Evolutionary conservation across 345 rosid species (phyloP).

Genomic region (Turritis glabra): DNA sequence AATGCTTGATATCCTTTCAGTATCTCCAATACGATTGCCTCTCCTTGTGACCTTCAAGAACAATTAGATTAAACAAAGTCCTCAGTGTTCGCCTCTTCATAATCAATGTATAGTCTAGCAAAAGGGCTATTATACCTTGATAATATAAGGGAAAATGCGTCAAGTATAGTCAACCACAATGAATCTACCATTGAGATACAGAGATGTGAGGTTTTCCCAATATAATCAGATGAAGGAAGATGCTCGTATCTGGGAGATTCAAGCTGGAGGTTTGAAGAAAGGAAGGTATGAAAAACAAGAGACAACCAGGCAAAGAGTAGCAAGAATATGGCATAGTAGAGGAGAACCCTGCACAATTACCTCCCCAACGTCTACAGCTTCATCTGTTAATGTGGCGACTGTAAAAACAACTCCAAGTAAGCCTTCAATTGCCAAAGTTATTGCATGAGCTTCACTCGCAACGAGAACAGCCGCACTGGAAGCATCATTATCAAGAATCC

Average conservation of each 20-base stretch:
- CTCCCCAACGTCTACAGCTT: constrained; percentile 94
- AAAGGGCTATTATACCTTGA: constrained; percentile 61
- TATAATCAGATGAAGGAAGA: constrained; percentile 55
- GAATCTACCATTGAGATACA: constrained; percentile 95
- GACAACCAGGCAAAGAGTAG: constrained; percentile 3
- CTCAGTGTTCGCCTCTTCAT: not conserved
- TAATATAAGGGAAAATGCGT: constrained; percentile 88
- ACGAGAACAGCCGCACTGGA: constrained; percentile 93
- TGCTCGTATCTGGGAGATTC: constrained; percentile 86
- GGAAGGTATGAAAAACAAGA: constrained; percentile 22
- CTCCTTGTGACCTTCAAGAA: constrained; percentile 93
- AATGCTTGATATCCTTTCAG: constrained; percentile 98
- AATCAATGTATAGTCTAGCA: constrained; percentile 21
- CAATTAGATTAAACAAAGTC: constrained; percentile 39
- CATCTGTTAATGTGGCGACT: constrained; percentile 94
- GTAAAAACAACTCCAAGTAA: constrained; percentile 90
- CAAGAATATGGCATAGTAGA: constrained; percentile 19
- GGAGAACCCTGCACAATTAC: constrained; percentile 44
- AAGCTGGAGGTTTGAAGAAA: constrained; percentile 56
- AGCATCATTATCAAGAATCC: constrained; percentile 98
- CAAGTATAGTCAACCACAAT: constrained; percentile 95
- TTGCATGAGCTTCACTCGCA: constrained; percentile 99
- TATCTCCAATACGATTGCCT: constrained; percentile 96
- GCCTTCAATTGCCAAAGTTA: constrained; percentile 93
- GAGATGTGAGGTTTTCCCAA: constrained; percentile 69